A percentile compares a stretch with the other conserved stretches of the same genome.
phyloP scores from a whole-genome alignment of 1,139 yeast genomes.

The Wickerhamomyces sp. region DNA sequence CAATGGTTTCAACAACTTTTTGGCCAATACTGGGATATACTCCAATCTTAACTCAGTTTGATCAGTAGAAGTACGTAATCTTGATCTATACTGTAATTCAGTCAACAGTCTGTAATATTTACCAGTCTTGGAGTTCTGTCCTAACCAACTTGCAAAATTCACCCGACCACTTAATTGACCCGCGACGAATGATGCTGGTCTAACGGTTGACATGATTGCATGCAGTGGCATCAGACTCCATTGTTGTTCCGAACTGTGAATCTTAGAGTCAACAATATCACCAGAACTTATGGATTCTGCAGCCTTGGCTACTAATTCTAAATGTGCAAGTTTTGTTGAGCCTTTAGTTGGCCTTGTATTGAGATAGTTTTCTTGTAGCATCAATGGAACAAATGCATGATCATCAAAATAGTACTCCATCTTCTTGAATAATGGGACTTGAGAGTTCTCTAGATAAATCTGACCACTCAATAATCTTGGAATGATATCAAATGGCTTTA shows the following conservation, averaged over 20 bases:
- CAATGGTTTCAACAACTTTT: conserved; percentile 54
- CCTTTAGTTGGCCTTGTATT: conserved; percentile 51
- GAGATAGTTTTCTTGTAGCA: conserved; percentile 93
- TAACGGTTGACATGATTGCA: conserved; percentile 80
- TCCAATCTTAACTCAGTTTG: conserved; percentile 71
- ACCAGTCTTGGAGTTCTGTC: conserved; percentile 81
- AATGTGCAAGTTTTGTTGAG: conserved; percentile 39
- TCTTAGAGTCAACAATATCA: conserved; percentile 73
- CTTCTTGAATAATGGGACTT: conserved; percentile 68
- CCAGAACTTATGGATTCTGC: conserved; percentile 81
- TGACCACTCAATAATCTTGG: conserved; percentile 64
- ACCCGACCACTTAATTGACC: conserved; percentile 69
- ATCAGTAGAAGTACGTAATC: conserved; percentile 74
- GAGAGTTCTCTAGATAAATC: conserved; percentile 49
- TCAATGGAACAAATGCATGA: conserved; percentile 88
- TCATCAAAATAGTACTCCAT: conserved; percentile 91
- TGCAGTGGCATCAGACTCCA: conserved; percentile 96
- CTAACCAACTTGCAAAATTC: conserved; percentile 83
- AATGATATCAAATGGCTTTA: conserved; percentile 90
- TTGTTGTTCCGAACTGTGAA: conserved; percentile 89
- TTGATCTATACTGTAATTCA: conserved; percentile 83
- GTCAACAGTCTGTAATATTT: conserved; percentile 77
- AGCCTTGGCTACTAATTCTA: conserved; percentile 67
- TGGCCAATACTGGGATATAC: conserved; percentile 63
- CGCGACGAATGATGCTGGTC: conserved; percentile 72